These are phyloP conservation scores for Pueraria montana DNA, from an alignment of 306 rosid genomes.

Conservation along the genomic window DNA sequence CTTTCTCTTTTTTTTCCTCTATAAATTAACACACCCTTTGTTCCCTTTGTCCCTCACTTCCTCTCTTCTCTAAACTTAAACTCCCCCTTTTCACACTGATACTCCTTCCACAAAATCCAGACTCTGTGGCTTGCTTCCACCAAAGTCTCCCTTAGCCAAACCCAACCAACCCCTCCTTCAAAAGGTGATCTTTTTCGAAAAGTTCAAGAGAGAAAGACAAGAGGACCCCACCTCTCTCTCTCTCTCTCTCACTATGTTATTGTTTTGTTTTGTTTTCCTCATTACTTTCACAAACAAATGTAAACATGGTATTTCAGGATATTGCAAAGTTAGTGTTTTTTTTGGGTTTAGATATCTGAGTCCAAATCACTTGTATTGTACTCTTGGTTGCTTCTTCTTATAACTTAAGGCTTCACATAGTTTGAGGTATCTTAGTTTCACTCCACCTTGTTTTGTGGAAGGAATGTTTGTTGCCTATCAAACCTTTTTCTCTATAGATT, in stretches of 20 bases:
- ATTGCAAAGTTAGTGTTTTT: slow-evolving; percentile 21
- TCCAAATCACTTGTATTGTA: slow-evolving; percentile 29
- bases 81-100: slow-evolving; percentile 38
- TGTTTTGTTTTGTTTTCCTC: not conserved
- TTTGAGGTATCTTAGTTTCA: slow-evolving; percentile 43
- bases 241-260: slow-evolving; percentile 10
- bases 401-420: slow-evolving; percentile 37
- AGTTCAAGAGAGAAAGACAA: slow-evolving; percentile 50
- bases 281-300: slow-evolving; percentile 58
- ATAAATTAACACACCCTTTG: slow-evolving; percentile 77
- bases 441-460: slow-evolving; percentile 58
- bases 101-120: slow-evolving; percentile 48
- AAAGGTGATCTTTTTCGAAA: slow-evolving; percentile 84
- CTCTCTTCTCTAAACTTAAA: slow-evolving; percentile 21
- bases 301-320: slow-evolving; percentile 52
- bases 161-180: slow-evolving; percentile 24
- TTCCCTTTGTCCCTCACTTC: slow-evolving; percentile 73
- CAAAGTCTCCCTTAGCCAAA: slow-evolving; percentile 30
- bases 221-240: slow-evolving; percentile 61
- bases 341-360: not conserved
- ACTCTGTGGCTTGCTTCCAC: slow-evolving; percentile 45
- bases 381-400: slow-evolving; percentile 37
- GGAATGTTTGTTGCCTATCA: slow-evolving; percentile 54
- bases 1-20: slow-evolving; percentile 55
- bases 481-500: slow-evolving; percentile 52